Evolutionary conservation across 2,329 filamentous ascomycete genomes (phyloP).

Genomic region (Penicillium sp.): DNA sequence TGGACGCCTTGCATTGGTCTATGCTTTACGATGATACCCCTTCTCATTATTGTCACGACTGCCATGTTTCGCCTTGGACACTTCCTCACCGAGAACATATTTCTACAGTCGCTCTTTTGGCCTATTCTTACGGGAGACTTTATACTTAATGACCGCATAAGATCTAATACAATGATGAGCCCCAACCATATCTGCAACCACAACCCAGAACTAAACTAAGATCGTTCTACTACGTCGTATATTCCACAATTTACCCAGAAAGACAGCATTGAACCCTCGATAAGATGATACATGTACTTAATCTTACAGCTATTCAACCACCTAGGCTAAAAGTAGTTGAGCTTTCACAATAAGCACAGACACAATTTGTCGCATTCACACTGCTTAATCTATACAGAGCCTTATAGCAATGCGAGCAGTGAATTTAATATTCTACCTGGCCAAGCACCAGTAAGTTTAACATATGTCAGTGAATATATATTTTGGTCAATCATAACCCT

Average conservation of each 20-base stretch:
- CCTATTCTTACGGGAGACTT: slow-evolving; percentile 8
- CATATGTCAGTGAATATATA: neutral
- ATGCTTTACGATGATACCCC: slow-evolving; percentile 19
- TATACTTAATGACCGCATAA: slow-evolving; percentile 10
- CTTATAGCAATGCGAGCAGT: neutral
- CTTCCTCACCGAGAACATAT: slow-evolving; percentile 1
- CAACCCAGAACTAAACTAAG: neutral
- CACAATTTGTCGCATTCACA: neutral
- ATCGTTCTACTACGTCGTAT: too few relatives aligned
- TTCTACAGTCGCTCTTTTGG: neutral
- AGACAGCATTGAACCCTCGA: neutral
- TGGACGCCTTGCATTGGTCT: neutral
- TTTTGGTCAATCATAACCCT: neutral
- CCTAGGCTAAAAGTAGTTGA: neutral
- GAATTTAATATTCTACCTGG: neutral
- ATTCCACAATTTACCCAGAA: too few relatives aligned
- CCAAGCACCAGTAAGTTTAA: neutral
- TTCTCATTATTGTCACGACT: slow-evolving; percentile 11
- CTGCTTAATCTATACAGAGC: neutral
- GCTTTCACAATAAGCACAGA: neutral
- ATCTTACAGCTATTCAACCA: too few relatives aligned
- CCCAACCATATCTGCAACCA: neutral
- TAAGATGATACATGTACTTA: too few relatives aligned
- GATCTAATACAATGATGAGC: slow-evolving; percentile 11
- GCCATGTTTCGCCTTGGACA: slow-evolving; percentile 3